Conservation (phyloP, 768 basidiomycete species). For the Sistotremastrum suecicum region DNA sequence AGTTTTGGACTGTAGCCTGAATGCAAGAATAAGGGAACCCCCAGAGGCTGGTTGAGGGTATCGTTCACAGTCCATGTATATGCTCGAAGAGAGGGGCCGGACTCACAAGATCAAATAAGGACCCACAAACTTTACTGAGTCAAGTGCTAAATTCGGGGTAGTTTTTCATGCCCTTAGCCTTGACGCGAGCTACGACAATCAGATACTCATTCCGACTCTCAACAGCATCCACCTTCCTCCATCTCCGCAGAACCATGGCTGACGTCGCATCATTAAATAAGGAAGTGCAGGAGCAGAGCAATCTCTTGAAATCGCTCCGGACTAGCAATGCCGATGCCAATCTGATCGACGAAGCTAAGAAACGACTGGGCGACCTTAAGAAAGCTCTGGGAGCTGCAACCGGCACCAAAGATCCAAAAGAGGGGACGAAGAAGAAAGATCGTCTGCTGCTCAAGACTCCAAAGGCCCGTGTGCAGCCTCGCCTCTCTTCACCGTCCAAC, state of each 20-base stretch:
- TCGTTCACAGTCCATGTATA: not conserved
- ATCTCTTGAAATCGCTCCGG: conserved; percentile 48
- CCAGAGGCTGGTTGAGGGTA: conserved; percentile 22
- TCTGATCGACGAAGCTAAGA: conserved; percentile 46
- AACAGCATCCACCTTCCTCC: no score
- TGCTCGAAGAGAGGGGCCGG: not conserved
- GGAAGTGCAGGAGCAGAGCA: conserved; percentile 23
- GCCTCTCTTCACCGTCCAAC: conserved; percentile 9
- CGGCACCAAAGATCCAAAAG: conserved; percentile 21
- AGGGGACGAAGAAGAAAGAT: conserved; percentile 48
- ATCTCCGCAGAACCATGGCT: no score
- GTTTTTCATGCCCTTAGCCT: no score
- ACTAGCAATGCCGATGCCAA: conserved; percentile 36
- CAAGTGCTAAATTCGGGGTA: no score
- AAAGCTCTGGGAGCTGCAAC: conserved; percentile 31
- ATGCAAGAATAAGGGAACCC: conserved; percentile 69
- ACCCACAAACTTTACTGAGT: no score
- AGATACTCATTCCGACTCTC: no score
- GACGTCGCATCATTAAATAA: no score
- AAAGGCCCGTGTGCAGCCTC: conserved; percentile 44
- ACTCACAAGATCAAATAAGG: no score
- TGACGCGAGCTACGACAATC: no score
- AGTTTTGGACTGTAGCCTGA: conserved; percentile 37
- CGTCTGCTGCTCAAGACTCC: conserved; percentile 80
- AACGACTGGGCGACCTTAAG: conserved; percentile 59